Evolutionary conservation across 805 yeast species (phyloP), one percentile per base, ranked within the genome.

Genomic region (Dipodascopsis uninucleata): DNA sequence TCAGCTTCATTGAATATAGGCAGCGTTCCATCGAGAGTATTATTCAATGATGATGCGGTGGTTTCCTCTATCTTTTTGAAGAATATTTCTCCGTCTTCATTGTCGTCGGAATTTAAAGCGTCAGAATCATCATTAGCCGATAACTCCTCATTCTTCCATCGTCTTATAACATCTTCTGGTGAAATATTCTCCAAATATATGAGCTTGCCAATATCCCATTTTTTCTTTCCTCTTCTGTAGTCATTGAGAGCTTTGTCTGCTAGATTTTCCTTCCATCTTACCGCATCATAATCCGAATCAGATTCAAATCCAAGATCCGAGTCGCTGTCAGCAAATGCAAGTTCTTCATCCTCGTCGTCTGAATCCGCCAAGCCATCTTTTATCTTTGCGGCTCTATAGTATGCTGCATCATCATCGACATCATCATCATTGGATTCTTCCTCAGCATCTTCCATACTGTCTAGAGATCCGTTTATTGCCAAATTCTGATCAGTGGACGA

Each of bases 151-250:
- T 77, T 78, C 54, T 65, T 77, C 94, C 94, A 85, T 64, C 89
- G 75, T 31, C 68, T 69, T 36, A 86, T 70, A 26, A 76, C 93
- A 52, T 83, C 93, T 1, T 67, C 71, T 0, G 97, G 89, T 9
- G 79, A 77, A 32, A 87, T 71, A 55, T 85, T 82, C 45, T 82
- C 79, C 77, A 84, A 73, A 63, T 93, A 90, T 3, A 93, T 69
- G 44, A 90, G 68, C 59, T 84, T 85, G 56, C 82, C 80, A 50
- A 90, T 77, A 63, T 90, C 85, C 89, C 94, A 85, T 47, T 69
- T 71, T 65, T 71, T 76, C 57, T 65, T 69, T 47, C 67, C 60
- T 4, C 75, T 54, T n/a, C 82, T 76, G 50, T 76, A 70, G 46
- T 85, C 69, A 56, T 74, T 79, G 3, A 78, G 61, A 1, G 95